phyloP scores from a whole-genome alignment of 805 yeast species.

The Ogataea methylovora region DNA sequence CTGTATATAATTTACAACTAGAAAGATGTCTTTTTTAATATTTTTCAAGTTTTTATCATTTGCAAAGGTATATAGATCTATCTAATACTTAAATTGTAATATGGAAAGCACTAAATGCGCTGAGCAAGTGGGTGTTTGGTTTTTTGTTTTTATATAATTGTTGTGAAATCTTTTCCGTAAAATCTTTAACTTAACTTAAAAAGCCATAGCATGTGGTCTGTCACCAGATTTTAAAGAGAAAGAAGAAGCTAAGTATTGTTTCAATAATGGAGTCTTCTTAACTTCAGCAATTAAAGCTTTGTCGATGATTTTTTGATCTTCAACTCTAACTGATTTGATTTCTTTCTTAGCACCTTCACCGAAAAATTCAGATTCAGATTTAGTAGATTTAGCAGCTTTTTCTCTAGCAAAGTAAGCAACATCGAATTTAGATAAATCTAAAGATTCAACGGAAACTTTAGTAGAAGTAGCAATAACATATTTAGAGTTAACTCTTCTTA shows the following conservation, averaged over 20 bases:
- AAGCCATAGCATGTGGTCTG: constrained; percentile 96
- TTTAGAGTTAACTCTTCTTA: constrained; percentile 98
- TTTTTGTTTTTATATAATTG: too few species aligned
- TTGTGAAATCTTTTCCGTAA: too few species aligned
- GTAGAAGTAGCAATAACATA: constrained; percentile 99
- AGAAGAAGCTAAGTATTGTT: constrained; percentile 91
- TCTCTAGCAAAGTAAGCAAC: constrained; percentile 96
- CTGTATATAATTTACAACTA: too few species aligned
- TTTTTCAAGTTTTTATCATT: too few species aligned
- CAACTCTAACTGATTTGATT: constrained; percentile 87
- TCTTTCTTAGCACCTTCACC: constrained; percentile 70
- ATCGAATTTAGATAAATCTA: constrained; percentile 85
- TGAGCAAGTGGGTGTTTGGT: neutral
- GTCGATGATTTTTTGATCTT: constrained; percentile 95
- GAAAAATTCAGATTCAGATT: constrained; percentile 91
- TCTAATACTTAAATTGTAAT: too few species aligned
- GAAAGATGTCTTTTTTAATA: too few species aligned
- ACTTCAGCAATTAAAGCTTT: constrained; percentile 86
- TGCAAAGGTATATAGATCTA: too few species aligned
- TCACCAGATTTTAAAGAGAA: constrained; percentile 98
- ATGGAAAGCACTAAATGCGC: too few species aligned
- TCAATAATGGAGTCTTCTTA: constrained; percentile 95
- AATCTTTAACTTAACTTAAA: constrained; percentile 40
- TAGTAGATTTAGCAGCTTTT: constrained; percentile 72
- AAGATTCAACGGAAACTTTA: constrained; percentile 68